phyloP scores from a whole-genome alignment of 306 rosid species.

The Carpinus fangiana region DNA sequence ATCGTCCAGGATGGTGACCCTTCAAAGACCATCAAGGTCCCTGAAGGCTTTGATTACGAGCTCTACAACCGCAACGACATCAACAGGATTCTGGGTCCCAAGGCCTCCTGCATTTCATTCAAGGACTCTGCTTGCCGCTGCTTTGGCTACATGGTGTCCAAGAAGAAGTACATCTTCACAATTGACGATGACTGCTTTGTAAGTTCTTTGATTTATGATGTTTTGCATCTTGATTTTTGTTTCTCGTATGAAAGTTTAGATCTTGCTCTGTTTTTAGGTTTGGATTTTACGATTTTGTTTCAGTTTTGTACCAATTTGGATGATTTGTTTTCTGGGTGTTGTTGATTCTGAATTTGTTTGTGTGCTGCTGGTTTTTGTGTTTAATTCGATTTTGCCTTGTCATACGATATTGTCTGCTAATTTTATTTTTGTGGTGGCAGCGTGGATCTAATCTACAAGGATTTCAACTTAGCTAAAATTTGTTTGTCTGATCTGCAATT shows the following conservation, averaged over 20 bases:
- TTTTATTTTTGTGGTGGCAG: not conserved
- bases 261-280: not conserved
- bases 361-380: not conserved
- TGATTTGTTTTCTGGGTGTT: not conserved
- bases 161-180: slow-evolving; percentile 88
- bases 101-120: slow-evolving; percentile 76
- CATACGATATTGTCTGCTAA: not conserved
- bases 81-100: slow-evolving; percentile 76
- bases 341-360: not conserved
- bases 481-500: not conserved
- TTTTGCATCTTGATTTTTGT: not conserved
- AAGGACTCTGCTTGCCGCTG: slow-evolving; percentile 96
- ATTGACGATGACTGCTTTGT: slow-evolving; percentile 95
- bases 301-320: not conserved
- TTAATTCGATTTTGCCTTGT: not conserved
- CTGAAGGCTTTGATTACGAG: slow-evolving; percentile 83
- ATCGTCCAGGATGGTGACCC: slow-evolving; percentile 95
- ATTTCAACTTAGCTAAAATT: not conserved
- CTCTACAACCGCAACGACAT: slow-evolving; percentile 80
- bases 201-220: slow-evolving; percentile 23
- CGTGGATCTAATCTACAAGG: not conserved
- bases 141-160: slow-evolving; percentile 94
- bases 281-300: not conserved
- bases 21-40: slow-evolving; percentile 69
- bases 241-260: not conserved